These are phyloP conservation scores for Coix lacrymajobi DNA, from an alignment of 176 grass and related monocot species.

Conservation along the genomic window DNA sequence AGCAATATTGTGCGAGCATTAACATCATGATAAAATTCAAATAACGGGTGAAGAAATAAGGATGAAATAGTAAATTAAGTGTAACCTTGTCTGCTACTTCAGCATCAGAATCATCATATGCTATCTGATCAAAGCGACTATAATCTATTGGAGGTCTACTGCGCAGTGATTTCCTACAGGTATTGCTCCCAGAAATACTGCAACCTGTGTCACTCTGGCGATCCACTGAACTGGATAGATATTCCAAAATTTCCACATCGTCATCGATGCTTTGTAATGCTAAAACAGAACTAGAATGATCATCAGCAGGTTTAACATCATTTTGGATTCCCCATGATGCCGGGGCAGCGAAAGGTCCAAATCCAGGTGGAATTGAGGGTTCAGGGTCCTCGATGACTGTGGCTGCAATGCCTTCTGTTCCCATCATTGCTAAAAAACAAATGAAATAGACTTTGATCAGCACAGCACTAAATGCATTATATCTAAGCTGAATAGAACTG, in stretches of 20 bases:
- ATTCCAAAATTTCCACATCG: conserved; percentile 17
- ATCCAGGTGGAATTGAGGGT: conserved; percentile 72
- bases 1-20: conserved; percentile 1
- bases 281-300: conserved; percentile 28
- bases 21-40: conserved; percentile 4
- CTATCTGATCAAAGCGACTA: conserved; percentile 44
- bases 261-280: neutral
- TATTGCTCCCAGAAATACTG: conserved; percentile 34
- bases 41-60: conserved; percentile 21
- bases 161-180: conserved; percentile 52
- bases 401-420: conserved; percentile 48
- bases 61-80: conserved; percentile 11
- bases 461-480: neutral
- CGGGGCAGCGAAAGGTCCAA: conserved; percentile 51
- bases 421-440: conserved; percentile 51
- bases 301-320: conserved; percentile 9
- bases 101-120: conserved; percentile 48
- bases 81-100: conserved; percentile 50
- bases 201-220: conserved; percentile 16
- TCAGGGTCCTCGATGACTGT: conserved; percentile 43
- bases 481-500: neutral
- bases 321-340: conserved; percentile 34
- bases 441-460: conserved; percentile 13
- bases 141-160: conserved; percentile 68
- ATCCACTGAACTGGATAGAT: conserved; percentile 16